Evolutionary conservation across 495 filamentous ascomycete genomes (phyloP), one percentile per base, ranked within the genome.

Genomic region (Platismatia glauca): DNA sequence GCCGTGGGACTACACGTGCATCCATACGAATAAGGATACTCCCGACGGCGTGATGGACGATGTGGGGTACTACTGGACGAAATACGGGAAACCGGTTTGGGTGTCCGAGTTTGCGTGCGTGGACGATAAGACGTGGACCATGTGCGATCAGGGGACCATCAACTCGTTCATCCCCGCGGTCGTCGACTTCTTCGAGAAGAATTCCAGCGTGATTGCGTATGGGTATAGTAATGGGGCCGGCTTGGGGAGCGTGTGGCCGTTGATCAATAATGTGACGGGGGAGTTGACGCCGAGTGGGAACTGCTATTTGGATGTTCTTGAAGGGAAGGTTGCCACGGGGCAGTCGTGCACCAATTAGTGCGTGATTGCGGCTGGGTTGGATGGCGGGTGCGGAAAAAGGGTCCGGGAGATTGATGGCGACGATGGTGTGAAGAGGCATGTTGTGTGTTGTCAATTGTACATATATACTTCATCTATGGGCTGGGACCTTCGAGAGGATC

Each of bases 31-130:
- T 63, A 72, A 70, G 61, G 64, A 64, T 44, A 65, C 55, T 33
- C 20, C 66, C 38, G 37, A 57, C 15, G 69, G 64, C 1, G 69
- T 70, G 27, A 66, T 62, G 37, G 57, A 64, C 27, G 69, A 64
- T 20, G 63, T 72, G 20, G 69, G 65, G n/a, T 66, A 69, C 53
- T 71, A 72, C 50, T 59, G 56, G 52, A 22, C 27, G n/a, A 69
- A 63, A 48, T 72, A 72, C 63, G 43, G 53, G 16, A 69, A 71
- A 57, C 67, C 67, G 16, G 57, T 69, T 20, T 72, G 69, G 69
- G 70, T 72, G 11, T 57, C 55, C 38, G 70, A 71, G 62, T 71
- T 71, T 55, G 69, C 62, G 12, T 71, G 69, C 34, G 69, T 72
- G 46, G 56, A 71, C 31, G 67, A 70, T 64, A 29, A 55, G 57